A percentile compares a stretch with the other conserved stretches of the same genome.
Evolutionary conservation across 106 monocot genomes (phyloP).

Genomic region (Triglochin maritima): DNA sequence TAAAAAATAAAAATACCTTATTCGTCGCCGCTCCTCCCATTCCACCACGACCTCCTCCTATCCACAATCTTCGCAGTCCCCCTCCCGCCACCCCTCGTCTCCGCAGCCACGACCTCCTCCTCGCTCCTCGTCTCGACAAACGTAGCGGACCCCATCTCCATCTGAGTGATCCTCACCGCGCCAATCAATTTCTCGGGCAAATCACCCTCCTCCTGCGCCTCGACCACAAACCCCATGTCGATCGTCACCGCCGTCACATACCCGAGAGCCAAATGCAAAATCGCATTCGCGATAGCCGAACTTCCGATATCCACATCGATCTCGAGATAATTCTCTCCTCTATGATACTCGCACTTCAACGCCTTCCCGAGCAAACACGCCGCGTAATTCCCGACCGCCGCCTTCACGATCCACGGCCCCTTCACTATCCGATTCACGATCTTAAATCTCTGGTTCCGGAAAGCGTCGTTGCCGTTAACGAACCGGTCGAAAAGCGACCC

Average conservation of each 20-base stretch:
- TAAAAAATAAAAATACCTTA: no score
- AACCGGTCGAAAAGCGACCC: conserved; percentile 22
- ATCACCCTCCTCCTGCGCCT: conserved; percentile 28
- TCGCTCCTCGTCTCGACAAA: conserved; percentile 12
- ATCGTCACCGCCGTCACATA: conserved; percentile 22
- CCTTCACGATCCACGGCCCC: conserved; percentile 26
- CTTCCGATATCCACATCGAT: conserved; percentile 31
- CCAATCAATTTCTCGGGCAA: conserved; percentile 22
- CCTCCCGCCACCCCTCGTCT: not conserved
- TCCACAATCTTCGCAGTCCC: not conserved
- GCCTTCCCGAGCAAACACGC: conserved; percentile 20
- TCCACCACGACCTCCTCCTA: conserved; percentile 8
- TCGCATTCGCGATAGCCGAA: conserved; percentile 28
- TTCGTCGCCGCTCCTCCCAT: no score
- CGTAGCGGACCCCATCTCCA: conserved; percentile 23
- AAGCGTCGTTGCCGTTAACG: conserved; percentile 24
- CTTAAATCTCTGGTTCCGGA: conserved; percentile 21
- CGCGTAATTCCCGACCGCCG: conserved; percentile 19
- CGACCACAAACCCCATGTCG: conserved; percentile 28
- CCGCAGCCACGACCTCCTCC: not conserved
- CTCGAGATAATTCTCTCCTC: conserved; percentile 27
- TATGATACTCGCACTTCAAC: conserved; percentile 16
- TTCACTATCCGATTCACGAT: conserved; percentile 20
- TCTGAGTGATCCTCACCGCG: conserved; percentile 26
- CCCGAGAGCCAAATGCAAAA: conserved; percentile 21